Conservation (phyloP, 2,329 filamentous ascomycete genomes). For the Hypoxylon sp. region DNA sequence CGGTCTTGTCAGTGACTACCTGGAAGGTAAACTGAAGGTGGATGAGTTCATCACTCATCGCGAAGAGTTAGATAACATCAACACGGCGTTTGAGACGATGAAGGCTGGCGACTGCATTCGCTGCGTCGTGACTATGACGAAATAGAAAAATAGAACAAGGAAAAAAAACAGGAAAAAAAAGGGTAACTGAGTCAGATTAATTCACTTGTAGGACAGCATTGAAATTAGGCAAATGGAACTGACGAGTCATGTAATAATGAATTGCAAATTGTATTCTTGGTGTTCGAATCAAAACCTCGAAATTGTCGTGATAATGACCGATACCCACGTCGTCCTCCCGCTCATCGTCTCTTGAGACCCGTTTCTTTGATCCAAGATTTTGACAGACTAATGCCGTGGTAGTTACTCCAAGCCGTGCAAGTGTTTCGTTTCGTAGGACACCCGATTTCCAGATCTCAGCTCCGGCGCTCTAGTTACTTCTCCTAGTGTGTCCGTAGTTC, state of each 20-base stretch:
- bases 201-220: constrained; percentile 10
- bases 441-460: too few species aligned
- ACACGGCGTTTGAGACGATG: constrained; percentile 91
- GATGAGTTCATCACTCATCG: constrained; percentile 99
- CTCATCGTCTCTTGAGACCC: too few species aligned
- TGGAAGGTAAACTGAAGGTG: constrained; percentile 90
- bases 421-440: too few species aligned
- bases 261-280: constrained; percentile 23
- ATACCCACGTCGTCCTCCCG: too few species aligned
- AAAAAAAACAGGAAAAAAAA: constrained; percentile 8
- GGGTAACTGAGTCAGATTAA: constrained; percentile 4
- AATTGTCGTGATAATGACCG: too few species aligned
- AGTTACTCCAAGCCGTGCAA: background rate
- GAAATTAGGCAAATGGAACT: constrained; percentile 5
- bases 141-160: constrained; percentile 22
- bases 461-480: background rate
- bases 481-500: background rate
- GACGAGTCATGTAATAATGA: constrained; percentile 27
- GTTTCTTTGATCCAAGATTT: too few species aligned
- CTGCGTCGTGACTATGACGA: constrained; percentile 78
- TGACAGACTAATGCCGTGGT: too few species aligned
- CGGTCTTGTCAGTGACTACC: constrained; percentile 87
- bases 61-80: constrained; percentile 83
- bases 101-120: constrained; percentile 97
- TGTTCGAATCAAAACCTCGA: too few species aligned